A percentile compares a stretch with the other conserved stretches of the same genome.
Evolutionary conservation across 2,329 filamentous ascomycete genomes (phyloP).

Genomic region (Trichoderma brevicompactum): DNA sequence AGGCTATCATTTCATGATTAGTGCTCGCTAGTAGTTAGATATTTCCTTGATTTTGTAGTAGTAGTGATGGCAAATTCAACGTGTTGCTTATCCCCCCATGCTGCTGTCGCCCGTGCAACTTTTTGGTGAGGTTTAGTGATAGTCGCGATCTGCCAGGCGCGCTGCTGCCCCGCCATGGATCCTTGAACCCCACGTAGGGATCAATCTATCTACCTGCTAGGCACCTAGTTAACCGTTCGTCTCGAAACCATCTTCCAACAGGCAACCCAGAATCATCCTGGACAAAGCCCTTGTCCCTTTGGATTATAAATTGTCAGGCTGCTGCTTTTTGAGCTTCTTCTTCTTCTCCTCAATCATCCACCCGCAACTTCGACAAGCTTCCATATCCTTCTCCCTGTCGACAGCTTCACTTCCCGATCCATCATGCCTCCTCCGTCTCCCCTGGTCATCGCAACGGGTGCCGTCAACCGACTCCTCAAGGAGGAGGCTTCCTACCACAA

Average conservation of each 20-base stretch:
- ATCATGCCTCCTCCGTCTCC: conserved; percentile 78
- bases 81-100: not conserved
- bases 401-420: not conserved
- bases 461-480: conserved; percentile 83
- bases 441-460: conserved; percentile 77
- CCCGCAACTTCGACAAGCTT: not conserved
- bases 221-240: conserved; percentile 2
- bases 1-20: not conserved
- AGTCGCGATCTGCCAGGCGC: not conserved
- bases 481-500: conserved; percentile 90
- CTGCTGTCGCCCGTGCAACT: not conserved
- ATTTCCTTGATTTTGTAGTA: too few species aligned
- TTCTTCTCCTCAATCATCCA: not conserved
- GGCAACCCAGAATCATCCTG: not conserved
- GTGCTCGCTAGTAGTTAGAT: too few species aligned
- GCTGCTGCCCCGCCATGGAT: conserved; percentile 20
- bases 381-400: not conserved
- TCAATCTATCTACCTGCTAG: conserved; percentile 12
- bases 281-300: not conserved
- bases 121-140: not conserved
- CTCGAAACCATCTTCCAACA: not conserved
- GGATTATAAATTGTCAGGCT: not conserved
- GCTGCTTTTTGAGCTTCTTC: too few species aligned
- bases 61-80: not conserved
- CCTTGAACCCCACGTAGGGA: conserved; percentile 17